Conservation (phyloP, 2,329 filamentous ascomycete genomes). For the Tolypocladium nubicola region DNA sequence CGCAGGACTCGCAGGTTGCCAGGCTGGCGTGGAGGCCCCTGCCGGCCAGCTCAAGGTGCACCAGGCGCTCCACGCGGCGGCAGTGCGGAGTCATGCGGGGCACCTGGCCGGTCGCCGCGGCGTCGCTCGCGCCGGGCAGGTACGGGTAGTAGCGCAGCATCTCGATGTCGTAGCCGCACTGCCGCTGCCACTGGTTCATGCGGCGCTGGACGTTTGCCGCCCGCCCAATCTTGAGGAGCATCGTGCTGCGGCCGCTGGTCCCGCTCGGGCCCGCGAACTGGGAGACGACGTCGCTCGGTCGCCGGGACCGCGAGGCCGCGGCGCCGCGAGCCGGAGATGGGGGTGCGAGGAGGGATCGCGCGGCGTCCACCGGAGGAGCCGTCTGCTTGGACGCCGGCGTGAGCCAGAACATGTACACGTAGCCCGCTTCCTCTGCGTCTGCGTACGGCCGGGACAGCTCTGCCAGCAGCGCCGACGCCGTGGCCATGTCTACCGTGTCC, state of each 20-base stretch:
- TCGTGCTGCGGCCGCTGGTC: slow-evolving; percentile 40
- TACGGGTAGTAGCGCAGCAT: slow-evolving; percentile 91
- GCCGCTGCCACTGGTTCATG: slow-evolving; percentile 85
- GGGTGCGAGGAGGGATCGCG: slow-evolving; percentile 47
- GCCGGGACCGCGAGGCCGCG: slow-evolving; percentile 25
- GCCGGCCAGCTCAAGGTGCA: slow-evolving; percentile 78
- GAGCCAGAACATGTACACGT: slow-evolving; percentile 99
- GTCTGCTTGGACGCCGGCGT: slow-evolving; percentile 51
- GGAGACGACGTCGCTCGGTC: slow-evolving; percentile 44
- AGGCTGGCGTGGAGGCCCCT: slow-evolving; percentile 42
- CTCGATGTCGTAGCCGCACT: slow-evolving; percentile 83
- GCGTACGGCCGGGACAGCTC: slow-evolving; percentile 61
- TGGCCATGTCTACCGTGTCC: slow-evolving; percentile 51
- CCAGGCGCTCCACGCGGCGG: slow-evolving; percentile 77
- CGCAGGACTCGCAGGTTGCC: slow-evolving; percentile 63
- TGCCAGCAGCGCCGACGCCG: slow-evolving; percentile 58
- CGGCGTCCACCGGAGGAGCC: slow-evolving; percentile 45
- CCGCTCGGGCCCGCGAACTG: slow-evolving; percentile 30
- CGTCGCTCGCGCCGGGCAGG: slow-evolving; percentile 33
- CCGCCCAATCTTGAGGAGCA: slow-evolving; percentile 56
- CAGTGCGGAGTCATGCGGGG: slow-evolving; percentile 72
- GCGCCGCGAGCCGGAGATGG: slow-evolving; percentile 21
- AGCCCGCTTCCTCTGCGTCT: slow-evolving; percentile 70
- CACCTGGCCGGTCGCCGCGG: slow-evolving; percentile 14
- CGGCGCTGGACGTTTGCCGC: slow-evolving; percentile 79